Evolutionary conservation across 2,329 filamentous ascomycete species (phyloP).

Genomic region (Claviceps humidiphila): DNA sequence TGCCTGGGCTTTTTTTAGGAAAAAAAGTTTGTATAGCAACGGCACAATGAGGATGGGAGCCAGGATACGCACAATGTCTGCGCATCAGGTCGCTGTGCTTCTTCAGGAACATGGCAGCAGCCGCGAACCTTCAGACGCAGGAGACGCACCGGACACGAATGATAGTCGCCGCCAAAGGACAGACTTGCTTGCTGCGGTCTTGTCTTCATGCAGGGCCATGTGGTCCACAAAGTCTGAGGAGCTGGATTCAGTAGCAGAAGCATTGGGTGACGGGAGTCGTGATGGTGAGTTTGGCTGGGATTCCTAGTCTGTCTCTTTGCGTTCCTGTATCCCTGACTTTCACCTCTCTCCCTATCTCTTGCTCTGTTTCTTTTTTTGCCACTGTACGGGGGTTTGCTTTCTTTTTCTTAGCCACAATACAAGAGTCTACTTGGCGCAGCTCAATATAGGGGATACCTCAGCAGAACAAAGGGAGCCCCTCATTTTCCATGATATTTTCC

Average conservation of each 20-base stretch:
- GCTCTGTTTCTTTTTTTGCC: background rate
- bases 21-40: background rate
- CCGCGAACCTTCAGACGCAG: slow-evolving; percentile 13
- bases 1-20: background rate
- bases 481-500: background rate
- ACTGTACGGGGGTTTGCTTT: background rate
- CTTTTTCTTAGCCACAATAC: background rate
- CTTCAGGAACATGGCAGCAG: slow-evolving; percentile 21
- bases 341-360: background rate
- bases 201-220: slow-evolving; percentile 25
- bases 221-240: slow-evolving; percentile 27
- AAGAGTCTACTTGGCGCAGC: too few relatives aligned
- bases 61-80: slow-evolving; percentile 17
- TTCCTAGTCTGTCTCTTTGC: background rate
- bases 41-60: slow-evolving; percentile 6
- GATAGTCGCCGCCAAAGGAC: slow-evolving; percentile 14
- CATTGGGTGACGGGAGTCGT: slow-evolving; percentile 41
- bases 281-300: slow-evolving; percentile 29
- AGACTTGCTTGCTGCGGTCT: slow-evolving; percentile 22
- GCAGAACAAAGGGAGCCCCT: background rate
- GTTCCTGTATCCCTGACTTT: background rate
- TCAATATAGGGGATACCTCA: background rate
- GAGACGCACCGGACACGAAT: slow-evolving; percentile 13
- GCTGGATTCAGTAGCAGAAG: slow-evolving; percentile 35
- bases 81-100: slow-evolving; percentile 25